These are phyloP conservation scores for Orbilia quercus DNA, from an alignment of 2,329 filamentous ascomycete species.

Conservation along the genomic window DNA sequence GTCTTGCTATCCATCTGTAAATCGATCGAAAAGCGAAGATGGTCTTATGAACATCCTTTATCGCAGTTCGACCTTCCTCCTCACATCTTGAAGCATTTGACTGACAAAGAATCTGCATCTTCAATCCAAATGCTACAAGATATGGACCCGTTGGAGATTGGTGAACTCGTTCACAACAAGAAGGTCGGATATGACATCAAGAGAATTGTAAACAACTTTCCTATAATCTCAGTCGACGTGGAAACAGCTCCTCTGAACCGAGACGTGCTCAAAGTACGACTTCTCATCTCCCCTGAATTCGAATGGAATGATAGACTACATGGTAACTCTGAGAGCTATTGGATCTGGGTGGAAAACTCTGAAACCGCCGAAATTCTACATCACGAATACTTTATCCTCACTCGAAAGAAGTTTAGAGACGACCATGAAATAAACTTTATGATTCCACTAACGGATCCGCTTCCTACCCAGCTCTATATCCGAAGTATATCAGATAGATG, in stretches of 20 bases:
- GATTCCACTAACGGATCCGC: conserved; percentile 89
- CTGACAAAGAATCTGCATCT: conserved; percentile 77
- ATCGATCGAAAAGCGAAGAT: conserved; percentile 94
- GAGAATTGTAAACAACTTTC: conserved; percentile 88
- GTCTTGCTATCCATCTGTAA: conserved; percentile 92
- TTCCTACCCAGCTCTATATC: conserved; percentile 96
- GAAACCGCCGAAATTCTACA: conserved; percentile 98
- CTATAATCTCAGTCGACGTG: conserved; percentile 87
- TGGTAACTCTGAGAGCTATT: conserved; percentile 94
- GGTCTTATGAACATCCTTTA: conserved; percentile 93
- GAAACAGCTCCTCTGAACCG: conserved; percentile 96
- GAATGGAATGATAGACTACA: conserved; percentile 93
- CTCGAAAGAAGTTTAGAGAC: conserved; percentile 86
- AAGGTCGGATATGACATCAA: conserved; percentile 84
- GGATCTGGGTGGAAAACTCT: conserved; percentile 98
- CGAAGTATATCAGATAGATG: conserved; percentile 93
- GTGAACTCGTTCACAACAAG: conserved; percentile 88
- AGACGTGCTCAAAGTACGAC: conserved; percentile 89
- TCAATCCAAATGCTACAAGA: conserved; percentile 87
- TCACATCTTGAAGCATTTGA: conserved; percentile 83
- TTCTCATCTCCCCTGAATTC: conserved; percentile 89
- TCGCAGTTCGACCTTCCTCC: conserved; percentile 92
- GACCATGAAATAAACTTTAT: conserved; percentile 99
- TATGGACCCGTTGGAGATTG: conserved; percentile 92
- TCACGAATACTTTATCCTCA: conserved; percentile 95